These are phyloP conservation scores for Pichia cabralensis DNA, from an alignment of 805 yeast species.

Conservation along the genomic window DNA sequence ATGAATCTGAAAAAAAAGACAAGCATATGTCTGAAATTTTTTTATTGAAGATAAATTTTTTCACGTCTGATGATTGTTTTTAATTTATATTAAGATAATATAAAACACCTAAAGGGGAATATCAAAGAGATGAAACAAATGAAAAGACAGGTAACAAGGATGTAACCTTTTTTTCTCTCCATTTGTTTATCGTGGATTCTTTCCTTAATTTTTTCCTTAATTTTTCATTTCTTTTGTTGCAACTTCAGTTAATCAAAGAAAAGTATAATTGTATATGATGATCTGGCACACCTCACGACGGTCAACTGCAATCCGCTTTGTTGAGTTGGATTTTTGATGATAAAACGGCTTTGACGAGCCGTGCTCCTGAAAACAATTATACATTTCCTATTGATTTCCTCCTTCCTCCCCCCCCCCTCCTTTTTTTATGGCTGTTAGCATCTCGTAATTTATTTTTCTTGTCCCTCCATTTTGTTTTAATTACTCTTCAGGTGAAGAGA, in stretches of 20 bases:
- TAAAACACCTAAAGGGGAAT: too few species aligned
- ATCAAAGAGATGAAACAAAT: too few species aligned
- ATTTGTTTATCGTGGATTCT: too few species aligned
- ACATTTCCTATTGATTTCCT: neutral
- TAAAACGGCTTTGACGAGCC: slow-evolving; percentile 79
- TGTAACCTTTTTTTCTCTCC: too few species aligned
- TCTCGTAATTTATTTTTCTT: too few species aligned
- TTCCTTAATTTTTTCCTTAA: neutral
- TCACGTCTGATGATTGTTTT: slow-evolving; percentile 39
- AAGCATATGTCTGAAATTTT: slow-evolving; percentile 95
- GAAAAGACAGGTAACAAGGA: too few species aligned
- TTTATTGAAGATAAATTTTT: slow-evolving; percentile 47
- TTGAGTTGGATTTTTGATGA: slow-evolving; percentile 47
- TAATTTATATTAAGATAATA: too few species aligned
- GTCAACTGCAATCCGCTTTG: slow-evolving; percentile 30
- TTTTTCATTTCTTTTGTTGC: slow-evolving; percentile 27
- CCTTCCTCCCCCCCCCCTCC: neutral
- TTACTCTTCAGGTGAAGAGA: neutral
- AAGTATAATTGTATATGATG: slow-evolving; percentile 30
- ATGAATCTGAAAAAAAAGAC: slow-evolving; percentile 69
- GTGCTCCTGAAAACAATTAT: slow-evolving; percentile 36
- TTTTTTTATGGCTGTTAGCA: too few species aligned
- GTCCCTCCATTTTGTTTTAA: neutral
- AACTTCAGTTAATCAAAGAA: too few species aligned
- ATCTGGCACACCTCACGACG: slow-evolving; percentile 35